Base-by-base conservation (phyloP, 2,329 filamentous ascomycete genomes). In the Esteya vermicola region DNA sequence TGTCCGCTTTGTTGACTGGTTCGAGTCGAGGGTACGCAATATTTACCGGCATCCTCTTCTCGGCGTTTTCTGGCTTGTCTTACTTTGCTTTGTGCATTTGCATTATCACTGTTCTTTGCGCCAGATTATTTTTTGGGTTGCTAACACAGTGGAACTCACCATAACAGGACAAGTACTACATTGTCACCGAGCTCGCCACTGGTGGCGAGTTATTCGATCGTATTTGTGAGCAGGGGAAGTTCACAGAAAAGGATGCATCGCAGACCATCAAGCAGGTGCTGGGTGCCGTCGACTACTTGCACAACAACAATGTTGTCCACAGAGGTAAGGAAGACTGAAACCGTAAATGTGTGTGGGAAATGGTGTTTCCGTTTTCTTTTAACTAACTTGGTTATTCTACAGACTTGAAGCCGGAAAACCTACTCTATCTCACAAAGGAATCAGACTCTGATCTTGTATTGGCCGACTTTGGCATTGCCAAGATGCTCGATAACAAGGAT, bases 341-440 rank as follows among this genome's bases (percentile, higher is more conserved):
- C n/a, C n/a, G n/a, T n/a, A n/a, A n/a, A n/a, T n/a, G n/a, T n/a
- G n/a, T n/a, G n/a, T n/a, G n/a, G n/a, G n/a, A n/a, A n/a, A n/a
- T n/a, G n/a, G n/a, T n/a, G n/a, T n/a, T n/a, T n/a, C n/a, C n/a
- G n/a, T n/a, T n/a, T n/a, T n/a, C n/a, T 18, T 10, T 6, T 20
- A 18, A 36, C 45, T 52, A 30, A 51, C 42, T 13, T 20, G 9
- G 22, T 21, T 20, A 26, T 6, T 4, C 21, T 16, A 9, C 46
- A 95, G 91, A 98, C 67, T 72, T 98, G 52, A 98, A 98, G 63
- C 91, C 91, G 21, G 91, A 98, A 60, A 98, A 98, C 57, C 75
- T 98, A 6, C 78, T 98, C 34, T 98, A 98, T 59, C 76, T 93
- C 37, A 93, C 83, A 46, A 75, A 70, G 48, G 78, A 81, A 33